Base-by-base conservation (phyloP, 768 basidiomycete genomes). In the Termitomyces sp. region DNA sequence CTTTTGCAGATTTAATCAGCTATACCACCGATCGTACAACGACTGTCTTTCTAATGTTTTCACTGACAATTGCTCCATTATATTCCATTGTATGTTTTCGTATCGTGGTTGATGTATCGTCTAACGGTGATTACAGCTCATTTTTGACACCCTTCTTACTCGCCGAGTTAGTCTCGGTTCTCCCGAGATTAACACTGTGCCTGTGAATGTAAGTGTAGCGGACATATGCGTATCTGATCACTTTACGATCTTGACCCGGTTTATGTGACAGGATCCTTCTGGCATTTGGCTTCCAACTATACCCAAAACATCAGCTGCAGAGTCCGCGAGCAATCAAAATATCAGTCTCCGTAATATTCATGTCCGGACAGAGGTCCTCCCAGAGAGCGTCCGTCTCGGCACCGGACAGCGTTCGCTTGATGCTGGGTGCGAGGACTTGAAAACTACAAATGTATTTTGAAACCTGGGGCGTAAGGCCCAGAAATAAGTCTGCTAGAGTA, bases 61-160 rank as follows among this genome's bases (percentile, higher is more conserved):
- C 71, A 4, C 66, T 77, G 10, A 72, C 77, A 0, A 65, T 78
- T 26, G 75, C 77, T 26, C 74, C 77, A 18, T 69, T 80, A 48
- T 79, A 79, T 58, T 74, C 76, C 0, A 74, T 72, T 44, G 78
- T 78, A 51, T 32, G n/a, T 38, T 13, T 30, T 44, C 43, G 23
- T 1, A 7, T n/a, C 33, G n/a, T 12, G n/a, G 10, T 54, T 23
- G 12, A 10, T 26, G 2, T 47, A n/a, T n/a, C n/a, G 41, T 20
- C 28, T 47, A 32, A 52, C 33, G 14, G 2, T 14, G 3, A 12
- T 5, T 23, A 16, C 4, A 63, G 62, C 20, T 57, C 28, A 49
- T 63, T 61, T 44, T 66, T 10, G 63, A 64, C 32, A 67, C 64
- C 44, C 59, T 68, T 12, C 60, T 63, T 38, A 40, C 61, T 49